A percentile compares a stretch with the other conserved stretches of the same genome.
Conservation (phyloP, 164 flowering plant species). For the Vitis vinifera region DNA sequence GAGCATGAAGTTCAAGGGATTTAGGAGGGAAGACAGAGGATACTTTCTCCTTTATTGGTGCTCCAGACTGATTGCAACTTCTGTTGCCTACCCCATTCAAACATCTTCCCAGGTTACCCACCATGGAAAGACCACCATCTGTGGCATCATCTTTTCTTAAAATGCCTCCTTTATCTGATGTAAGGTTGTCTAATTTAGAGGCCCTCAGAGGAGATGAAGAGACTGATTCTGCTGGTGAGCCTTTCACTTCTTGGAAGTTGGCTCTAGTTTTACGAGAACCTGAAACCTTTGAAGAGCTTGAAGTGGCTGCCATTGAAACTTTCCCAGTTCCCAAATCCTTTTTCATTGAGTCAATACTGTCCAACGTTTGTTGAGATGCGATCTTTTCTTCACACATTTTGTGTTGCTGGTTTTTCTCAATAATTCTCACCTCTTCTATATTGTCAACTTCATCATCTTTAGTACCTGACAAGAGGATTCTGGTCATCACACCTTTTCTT, state of each 20-base stretch:
- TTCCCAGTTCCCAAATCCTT: slow-evolving; percentile 27
- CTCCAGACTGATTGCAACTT: slow-evolving; percentile 4
- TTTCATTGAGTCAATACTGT: slow-evolving; percentile 17
- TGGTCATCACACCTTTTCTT: slow-evolving; percentile 25
- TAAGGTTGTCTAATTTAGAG: slow-evolving; percentile 2
- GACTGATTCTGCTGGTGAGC: slow-evolving; percentile 42
- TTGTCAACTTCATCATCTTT: slow-evolving; percentile 23
- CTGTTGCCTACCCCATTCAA: slow-evolving; percentile 9
- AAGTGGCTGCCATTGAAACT: slow-evolving; percentile 33
- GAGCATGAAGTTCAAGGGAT: slow-evolving; percentile 11
- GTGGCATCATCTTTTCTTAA: slow-evolving; percentile 14
- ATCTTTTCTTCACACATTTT: slow-evolving; percentile 8
- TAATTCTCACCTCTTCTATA: slow-evolving; percentile 18
- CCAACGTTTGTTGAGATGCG: slow-evolving; percentile 11
- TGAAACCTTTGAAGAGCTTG: slow-evolving; percentile 66
- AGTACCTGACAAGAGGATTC: slow-evolving; percentile 16
- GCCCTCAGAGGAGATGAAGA: slow-evolving; percentile 33
- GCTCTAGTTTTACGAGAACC: slow-evolving; percentile 24
- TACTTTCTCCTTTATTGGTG: slow-evolving; percentile 10
- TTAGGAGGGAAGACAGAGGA: slow-evolving; percentile 1
- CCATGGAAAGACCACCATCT: slow-evolving; percentile 9
- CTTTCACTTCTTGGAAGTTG: slow-evolving; percentile 23
- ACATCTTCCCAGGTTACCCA: slow-evolving; percentile 16
- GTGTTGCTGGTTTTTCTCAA: slow-evolving; percentile 26
- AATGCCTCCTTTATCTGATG: slow-evolving; percentile 9